A percentile compares a stretch with the other conserved stretches of the same genome.
Conservation (phyloP, 495 filamentous ascomycete species). For the Bathelium albidoporum region DNA sequence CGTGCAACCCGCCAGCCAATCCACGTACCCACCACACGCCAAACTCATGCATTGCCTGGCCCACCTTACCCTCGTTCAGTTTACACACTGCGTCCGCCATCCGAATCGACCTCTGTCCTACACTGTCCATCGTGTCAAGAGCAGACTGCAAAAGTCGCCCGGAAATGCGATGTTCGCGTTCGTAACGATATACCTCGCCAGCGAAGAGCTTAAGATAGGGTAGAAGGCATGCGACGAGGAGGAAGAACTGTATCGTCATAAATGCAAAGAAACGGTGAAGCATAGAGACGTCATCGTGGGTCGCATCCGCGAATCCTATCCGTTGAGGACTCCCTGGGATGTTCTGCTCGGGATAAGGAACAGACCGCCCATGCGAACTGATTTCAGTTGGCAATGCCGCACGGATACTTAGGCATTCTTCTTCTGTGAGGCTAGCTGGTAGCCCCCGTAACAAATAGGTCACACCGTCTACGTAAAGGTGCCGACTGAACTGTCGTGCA, state of each 20-base stretch:
- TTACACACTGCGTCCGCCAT: constrained; percentile 41
- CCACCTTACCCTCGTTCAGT: constrained; percentile 48
- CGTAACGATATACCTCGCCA: constrained; percentile 45
- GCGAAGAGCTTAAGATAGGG: constrained; percentile 50
- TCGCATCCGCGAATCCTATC: not conserved
- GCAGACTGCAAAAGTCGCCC: constrained; percentile 42
- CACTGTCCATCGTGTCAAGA: constrained; percentile 40
- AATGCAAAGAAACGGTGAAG: constrained; percentile 50
- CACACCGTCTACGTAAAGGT: constrained; percentile 56
- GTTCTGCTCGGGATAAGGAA: not conserved
- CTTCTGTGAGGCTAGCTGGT: constrained; percentile 44
- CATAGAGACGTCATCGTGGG: constrained; percentile 33
- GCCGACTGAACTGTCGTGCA: constrained; percentile 40
- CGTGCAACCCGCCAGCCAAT: constrained; percentile 51
- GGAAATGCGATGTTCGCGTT: constrained; percentile 52
- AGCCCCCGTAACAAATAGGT: constrained; percentile 58
- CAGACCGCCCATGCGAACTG: not conserved
- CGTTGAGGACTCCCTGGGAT: not conserved
- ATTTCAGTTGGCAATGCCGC: constrained; percentile 8
- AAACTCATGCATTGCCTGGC: constrained; percentile 39
- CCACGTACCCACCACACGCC: constrained; percentile 49
- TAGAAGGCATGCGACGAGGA: constrained; percentile 45
- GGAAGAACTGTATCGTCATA: constrained; percentile 45
- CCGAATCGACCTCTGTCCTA: constrained; percentile 42
- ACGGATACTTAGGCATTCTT: constrained; percentile 38